A percentile compares a stretch with the other conserved stretches of the same genome.
Conservation (phyloP, 768 basidiomycete species). For the Cystobasidium ongulense region DNA sequence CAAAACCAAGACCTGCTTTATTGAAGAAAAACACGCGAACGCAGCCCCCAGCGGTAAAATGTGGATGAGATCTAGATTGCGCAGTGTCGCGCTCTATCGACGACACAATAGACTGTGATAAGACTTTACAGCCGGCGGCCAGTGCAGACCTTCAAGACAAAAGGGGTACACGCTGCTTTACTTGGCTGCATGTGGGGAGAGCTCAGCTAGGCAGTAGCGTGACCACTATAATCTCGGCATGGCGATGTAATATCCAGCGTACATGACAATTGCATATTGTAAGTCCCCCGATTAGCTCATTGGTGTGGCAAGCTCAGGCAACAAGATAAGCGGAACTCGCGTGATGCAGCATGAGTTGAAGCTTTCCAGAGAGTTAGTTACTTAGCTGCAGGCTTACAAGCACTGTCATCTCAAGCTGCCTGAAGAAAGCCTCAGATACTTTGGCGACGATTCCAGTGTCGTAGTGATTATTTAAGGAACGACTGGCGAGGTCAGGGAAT, state of each 20-base stretch:
- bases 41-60: neutral
- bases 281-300: neutral
- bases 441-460: too few species aligned
- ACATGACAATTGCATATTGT: conserved; percentile 3
- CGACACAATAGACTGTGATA: conserved; percentile 3
- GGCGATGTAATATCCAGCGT: neutral
- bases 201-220: neutral
- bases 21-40: neutral
- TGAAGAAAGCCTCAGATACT: too few species aligned
- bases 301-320: neutral
- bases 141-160: conserved; percentile 8
- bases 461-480: too few species aligned
- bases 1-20: conserved; percentile 2
- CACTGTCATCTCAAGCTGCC: too few species aligned
- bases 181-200: neutral
- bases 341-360: too few species aligned
- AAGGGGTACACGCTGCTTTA: neutral
- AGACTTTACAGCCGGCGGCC: conserved; percentile 3
- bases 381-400: too few species aligned
- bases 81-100: neutral
- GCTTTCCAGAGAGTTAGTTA: too few species aligned
- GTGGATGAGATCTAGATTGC: neutral
- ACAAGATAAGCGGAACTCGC: too few species aligned
- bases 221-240: conserved; percentile 4
- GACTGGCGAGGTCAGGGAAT: too few species aligned